Evolutionary conservation across 768 basidiomycete species (phyloP), one percentile per base, ranked within the genome.

Genomic region (Chalciporus sphaerocephalus): DNA sequence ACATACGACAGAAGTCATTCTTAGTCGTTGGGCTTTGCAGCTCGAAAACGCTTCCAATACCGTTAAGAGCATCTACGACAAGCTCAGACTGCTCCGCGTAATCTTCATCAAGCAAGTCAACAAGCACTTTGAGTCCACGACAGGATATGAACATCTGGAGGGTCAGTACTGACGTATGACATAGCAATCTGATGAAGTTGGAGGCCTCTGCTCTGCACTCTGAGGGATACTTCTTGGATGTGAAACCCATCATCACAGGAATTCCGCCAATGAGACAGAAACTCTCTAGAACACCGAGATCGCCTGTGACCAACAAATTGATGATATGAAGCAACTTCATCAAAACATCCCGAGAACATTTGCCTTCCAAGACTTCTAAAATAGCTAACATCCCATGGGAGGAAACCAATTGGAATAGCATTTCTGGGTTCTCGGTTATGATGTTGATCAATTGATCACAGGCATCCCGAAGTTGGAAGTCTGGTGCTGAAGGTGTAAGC

Each of bases 71-170:
- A 47, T 94, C 90, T 20, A 90, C 84, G 35, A 99, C 85, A 9
- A 99, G 81, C 42, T 92, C 89, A 11, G 84, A 82, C 65, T 96
- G 91, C 52, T 94, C 87, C 0, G 81, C 77, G 70, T 93, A 98
- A 65, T 94, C 92, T 68, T 97, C 96, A 60, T 99, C 95, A 10
- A 99, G 77, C 42, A 98, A 84, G 55, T 98, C 93, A 4, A 98
- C 95, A 0, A 99, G 77, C 22, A 94, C 89, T 58, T 89, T 88
- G 42, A 99, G 74, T 5, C 96, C 96, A 17, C 95, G 93, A 61
- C 95, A 99, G 15, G 92, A 89, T 51, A 98, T 96, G 69, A 98
- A 97, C 95, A 97, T 98, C 60, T 98, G 95, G 30, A 98, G 69
- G 2, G 95, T 99, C 51, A 96, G 68, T 10, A 92, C 85, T 2